Evolutionary conservation across 1,284 basidiomycete species (phyloP).

Genomic region (Cryptococcus sp.): DNA sequence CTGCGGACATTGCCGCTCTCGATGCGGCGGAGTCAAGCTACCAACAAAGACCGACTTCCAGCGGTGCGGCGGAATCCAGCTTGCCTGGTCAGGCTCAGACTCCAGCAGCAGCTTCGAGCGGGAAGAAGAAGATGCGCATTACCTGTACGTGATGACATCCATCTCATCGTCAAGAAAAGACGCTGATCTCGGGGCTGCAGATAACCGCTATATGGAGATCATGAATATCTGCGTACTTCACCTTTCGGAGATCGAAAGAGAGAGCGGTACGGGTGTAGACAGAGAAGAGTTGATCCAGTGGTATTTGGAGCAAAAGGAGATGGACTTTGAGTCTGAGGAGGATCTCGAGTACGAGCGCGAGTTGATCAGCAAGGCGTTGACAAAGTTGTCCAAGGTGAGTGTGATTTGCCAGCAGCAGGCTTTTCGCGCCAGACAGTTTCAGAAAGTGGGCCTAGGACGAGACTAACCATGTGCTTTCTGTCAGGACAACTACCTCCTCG

Average conservation of each 20-base stretch:
- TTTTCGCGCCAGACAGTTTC: too few relatives aligned
- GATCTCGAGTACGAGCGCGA: conserved; percentile 91
- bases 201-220: conserved; percentile 90
- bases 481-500: conserved; percentile 83
- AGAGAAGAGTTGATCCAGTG: conserved; percentile 90
- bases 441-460: too few relatives aligned
- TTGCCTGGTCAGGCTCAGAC: conserved; percentile 26
- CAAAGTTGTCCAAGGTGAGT: conserved; percentile 83
- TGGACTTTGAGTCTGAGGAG: conserved; percentile 77
- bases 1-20: conserved; percentile 61
- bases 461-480: not conserved
- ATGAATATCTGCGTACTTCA: conserved; percentile 81
- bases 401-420: too few relatives aligned
- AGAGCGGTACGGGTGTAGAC: conserved; percentile 75
- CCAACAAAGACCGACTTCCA: conserved; percentile 28
- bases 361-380: conserved; percentile 84
- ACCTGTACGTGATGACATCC: conserved; percentile 56
- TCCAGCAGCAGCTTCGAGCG: conserved; percentile 31
- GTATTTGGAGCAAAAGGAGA: conserved; percentile 90
- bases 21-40: conserved; percentile 48
- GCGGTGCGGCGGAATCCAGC: conserved; percentile 39
- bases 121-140: conserved; percentile 82
- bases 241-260: conserved; percentile 74
- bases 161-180: not conserved
- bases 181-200: conserved; percentile 19